A percentile compares a stretch with the other conserved stretches of the same genome.
Conservation (phyloP, 2,329 filamentous ascomycete species). For the Botrytis deweyae region DNA sequence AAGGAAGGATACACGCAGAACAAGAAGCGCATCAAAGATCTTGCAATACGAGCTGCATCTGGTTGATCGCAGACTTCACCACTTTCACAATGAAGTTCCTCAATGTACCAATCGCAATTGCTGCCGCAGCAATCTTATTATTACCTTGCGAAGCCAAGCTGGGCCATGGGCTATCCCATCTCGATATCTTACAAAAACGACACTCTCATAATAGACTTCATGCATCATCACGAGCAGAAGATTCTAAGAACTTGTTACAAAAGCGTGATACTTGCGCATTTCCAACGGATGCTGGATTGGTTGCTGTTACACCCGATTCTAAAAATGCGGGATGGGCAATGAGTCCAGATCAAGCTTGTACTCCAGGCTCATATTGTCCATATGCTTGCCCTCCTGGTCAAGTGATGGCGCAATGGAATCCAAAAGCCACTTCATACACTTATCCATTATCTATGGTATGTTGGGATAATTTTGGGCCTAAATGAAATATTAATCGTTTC, state of each 20-base stretch:
- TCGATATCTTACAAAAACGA: constrained; percentile 33
- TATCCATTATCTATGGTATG: constrained; percentile 73
- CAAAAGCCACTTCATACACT: constrained; percentile 61
- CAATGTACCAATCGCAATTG: constrained; percentile 50
- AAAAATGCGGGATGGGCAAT: constrained; percentile 77
- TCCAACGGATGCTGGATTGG: constrained; percentile 64
- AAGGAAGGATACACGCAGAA: not conserved
- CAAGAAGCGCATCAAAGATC: not conserved
- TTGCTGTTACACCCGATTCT: constrained; percentile 62
- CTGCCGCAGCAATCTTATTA: constrained; percentile 50
- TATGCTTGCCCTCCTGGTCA: constrained; percentile 74
- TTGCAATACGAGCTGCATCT: constrained; percentile 8
- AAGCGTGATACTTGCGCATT: constrained; percentile 56
- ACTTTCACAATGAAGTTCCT: constrained; percentile 53
- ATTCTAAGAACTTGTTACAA: constrained; percentile 28
- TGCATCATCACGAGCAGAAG: constrained; percentile 31
- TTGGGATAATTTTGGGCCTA: constrained; percentile 23
- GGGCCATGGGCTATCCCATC: constrained; percentile 30
- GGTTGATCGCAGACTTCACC: constrained; percentile 21
- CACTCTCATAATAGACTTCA: constrained; percentile 34
- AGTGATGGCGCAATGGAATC: constrained; percentile 78
- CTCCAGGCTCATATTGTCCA: constrained; percentile 68
- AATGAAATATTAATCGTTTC: constrained; percentile 23
- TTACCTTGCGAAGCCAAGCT: constrained; percentile 35
- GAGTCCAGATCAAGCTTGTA: constrained; percentile 71